These are phyloP conservation scores for Fusarium poae DNA, from an alignment of 2,329 filamentous ascomycete genomes.

Conservation along the genomic window DNA sequence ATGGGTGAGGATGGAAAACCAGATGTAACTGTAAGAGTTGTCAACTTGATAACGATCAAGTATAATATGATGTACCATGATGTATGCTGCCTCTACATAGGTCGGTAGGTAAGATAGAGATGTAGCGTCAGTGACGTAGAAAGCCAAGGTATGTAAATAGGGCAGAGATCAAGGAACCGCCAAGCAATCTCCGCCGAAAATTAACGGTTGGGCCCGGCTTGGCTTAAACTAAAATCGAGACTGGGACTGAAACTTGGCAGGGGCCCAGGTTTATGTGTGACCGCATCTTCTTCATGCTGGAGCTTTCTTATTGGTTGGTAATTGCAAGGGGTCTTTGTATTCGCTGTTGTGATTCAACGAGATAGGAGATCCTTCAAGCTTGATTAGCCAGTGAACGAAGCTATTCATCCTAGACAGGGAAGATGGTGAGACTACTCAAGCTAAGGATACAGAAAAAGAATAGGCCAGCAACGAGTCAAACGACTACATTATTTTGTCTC, in stretches of 20 bases:
- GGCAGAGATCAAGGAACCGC: conserved; percentile 21
- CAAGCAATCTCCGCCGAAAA: conserved; percentile 38
- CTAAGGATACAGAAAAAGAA: background rate
- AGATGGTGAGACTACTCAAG: background rate
- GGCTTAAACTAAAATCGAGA: conserved; percentile 15
- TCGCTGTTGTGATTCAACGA: conserved; percentile 2
- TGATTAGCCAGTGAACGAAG: conserved; percentile 9
- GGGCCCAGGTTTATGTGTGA: conserved; percentile 22
- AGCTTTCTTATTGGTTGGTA: conserved; percentile 16
- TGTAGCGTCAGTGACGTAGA: conserved; percentile 32
- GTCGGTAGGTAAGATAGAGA: conserved; percentile 2
- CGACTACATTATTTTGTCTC: background rate
- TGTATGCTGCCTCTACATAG: background rate
- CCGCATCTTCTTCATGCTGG: conserved; percentile 26
- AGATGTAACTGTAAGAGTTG: background rate
- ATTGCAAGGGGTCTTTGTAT: conserved; percentile 12
- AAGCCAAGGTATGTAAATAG: conserved; percentile 7
- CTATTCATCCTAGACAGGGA: conserved; percentile 4
- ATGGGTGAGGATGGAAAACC: conserved; percentile 12
- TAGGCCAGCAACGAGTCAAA: background rate
- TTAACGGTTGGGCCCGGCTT: conserved; percentile 39
- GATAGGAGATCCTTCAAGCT: conserved; percentile 9
- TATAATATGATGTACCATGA: background rate
- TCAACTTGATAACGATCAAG: background rate
- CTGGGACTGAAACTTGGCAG: conserved; percentile 33